Conservation (phyloP, 805 yeast genomes). For the Helenozyma baotianmanensis region DNA sequence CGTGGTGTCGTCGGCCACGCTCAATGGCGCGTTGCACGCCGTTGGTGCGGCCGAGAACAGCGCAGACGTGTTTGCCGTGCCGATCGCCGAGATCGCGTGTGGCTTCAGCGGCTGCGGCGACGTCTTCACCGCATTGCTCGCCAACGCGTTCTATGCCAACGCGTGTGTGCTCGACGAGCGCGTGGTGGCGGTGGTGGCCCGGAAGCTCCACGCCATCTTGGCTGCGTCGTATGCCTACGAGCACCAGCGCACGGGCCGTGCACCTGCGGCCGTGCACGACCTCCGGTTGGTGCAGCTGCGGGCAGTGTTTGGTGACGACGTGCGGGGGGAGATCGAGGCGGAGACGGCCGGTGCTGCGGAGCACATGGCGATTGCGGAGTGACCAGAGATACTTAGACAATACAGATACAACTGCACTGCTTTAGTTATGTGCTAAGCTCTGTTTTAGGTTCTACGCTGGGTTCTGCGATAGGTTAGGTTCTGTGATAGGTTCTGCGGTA, state of each 20-base stretch:
- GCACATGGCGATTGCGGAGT: too few species aligned
- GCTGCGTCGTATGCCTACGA: slow-evolving; percentile 22
- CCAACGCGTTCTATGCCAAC: slow-evolving; percentile 41
- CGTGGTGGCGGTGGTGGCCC: slow-evolving; percentile 23
- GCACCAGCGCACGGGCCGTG: slow-evolving; percentile 8
- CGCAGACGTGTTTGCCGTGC: slow-evolving; percentile 26
- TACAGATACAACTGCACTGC: too few species aligned
- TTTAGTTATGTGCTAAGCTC: too few species aligned
- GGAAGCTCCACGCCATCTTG: slow-evolving; percentile 26
- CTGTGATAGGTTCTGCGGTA: too few species aligned
- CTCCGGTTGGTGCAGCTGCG: slow-evolving; percentile 35
- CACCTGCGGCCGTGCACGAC: slow-evolving; percentile 27
- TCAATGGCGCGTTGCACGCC: slow-evolving; percentile 33
- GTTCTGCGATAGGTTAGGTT: too few species aligned
- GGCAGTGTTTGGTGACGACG: slow-evolving; percentile 17
- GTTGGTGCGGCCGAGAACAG: slow-evolving; percentile 28
- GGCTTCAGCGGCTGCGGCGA: slow-evolving; percentile 75
- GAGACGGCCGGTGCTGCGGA: too few species aligned
- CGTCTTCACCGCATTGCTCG: slow-evolving; percentile 57
- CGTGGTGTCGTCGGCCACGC: slow-evolving; percentile 54
- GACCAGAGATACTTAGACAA: too few species aligned
- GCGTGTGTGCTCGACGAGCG: slow-evolving; percentile 18
- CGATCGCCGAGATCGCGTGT: slow-evolving; percentile 50
- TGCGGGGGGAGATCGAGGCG: too few species aligned
- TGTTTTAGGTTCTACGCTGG: too few species aligned